Evolutionary conservation across 2,329 filamentous ascomycete species (phyloP).

Genomic region (Arthrobotrys musiformis): DNA sequence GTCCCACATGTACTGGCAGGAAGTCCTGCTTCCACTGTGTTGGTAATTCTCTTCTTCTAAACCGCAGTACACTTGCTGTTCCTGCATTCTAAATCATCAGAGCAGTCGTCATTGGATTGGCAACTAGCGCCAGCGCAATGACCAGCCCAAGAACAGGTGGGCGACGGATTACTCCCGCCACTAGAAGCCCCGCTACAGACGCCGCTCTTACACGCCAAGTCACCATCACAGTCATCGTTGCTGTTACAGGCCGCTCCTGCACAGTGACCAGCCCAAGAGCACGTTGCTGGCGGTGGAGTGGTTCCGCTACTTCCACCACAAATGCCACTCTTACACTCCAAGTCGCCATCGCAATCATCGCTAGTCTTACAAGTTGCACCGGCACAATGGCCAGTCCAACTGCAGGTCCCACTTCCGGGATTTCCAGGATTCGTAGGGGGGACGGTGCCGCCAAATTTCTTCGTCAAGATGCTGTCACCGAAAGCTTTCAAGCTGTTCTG

Average conservation of each 20-base stretch:
- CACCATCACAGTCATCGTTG: conserved; percentile 52
- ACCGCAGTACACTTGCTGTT: conserved; percentile 19
- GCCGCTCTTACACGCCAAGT: conserved; percentile 34
- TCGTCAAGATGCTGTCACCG: conserved; percentile 68
- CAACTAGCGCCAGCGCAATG: conserved; percentile 33
- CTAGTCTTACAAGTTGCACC: conserved; percentile 33
- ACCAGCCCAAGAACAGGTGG: conserved; percentile 28
- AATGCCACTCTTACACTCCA: conserved; percentile 32
- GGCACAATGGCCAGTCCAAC: conserved; percentile 44
- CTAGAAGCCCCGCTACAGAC: conserved; percentile 24
- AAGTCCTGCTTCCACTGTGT: no score
- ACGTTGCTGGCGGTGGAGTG: conserved; percentile 20
- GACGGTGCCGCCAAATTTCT: conserved; percentile 36
- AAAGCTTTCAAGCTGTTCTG: conserved; percentile 67
- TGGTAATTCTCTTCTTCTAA: no score
- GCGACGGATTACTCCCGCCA: not conserved
- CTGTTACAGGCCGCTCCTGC: conserved; percentile 23
- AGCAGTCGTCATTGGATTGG: conserved; percentile 14
- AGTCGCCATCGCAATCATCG: conserved; percentile 43
- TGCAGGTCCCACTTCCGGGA: conserved; percentile 60
- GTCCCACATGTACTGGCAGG: no score
- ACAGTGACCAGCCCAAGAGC: conserved; percentile 53
- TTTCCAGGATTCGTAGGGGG: conserved; percentile 68
- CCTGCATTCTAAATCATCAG: conserved; percentile 19
- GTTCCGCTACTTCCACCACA: conserved; percentile 7